Base-by-base conservation (phyloP, 345 rosid genomes). In the Salix purpurea region DNA sequence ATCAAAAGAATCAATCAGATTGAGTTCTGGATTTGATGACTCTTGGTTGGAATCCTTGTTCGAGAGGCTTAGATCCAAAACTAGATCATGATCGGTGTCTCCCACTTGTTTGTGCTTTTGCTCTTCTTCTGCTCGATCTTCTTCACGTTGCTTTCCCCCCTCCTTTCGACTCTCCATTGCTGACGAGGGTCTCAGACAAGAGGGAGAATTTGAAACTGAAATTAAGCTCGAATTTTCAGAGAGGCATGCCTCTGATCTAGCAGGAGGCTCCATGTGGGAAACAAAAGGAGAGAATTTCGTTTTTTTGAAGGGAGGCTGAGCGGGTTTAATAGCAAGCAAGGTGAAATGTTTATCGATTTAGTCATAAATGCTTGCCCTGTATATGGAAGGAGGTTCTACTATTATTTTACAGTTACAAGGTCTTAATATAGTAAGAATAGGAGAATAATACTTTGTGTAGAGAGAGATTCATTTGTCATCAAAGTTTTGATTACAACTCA, bases 61-160 rank as follows among this genome's bases (percentile, higher is more conserved):
- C 30, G 83, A 85, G 73, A 92, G 88, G 73, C 87, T 85, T 67
- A 92, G 93, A 80, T 90, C 94, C 83, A 94, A 85, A 21, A 78
- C 85, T 42, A 89, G 88, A 75, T 80, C 83, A 56, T 28, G 68
- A 23, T 30, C 30, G 10, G 70, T 28, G 26, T 39, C 40, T 23
- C 3, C 32, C 42, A 34, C 39, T 28, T 42, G 73, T 24, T 44
- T 74, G 19, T 32, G 60, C 69, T 71, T 12, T 30, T 72, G 75
- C 58, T 52, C 15, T 4, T 37, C 76, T 8, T 40, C 23, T 32
- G n/a, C 54, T 14, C 39, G 37, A 42, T 30, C 44, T 65, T 75
- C 72, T 44, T 77, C 80, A 2, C 28, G 48, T 44, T 76, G 76
- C 28, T 10, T 23, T 71, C 46, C 34, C 14, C 44, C 66, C 48